Evolutionary conservation across 2,329 filamentous ascomycete genomes (phyloP).

Genomic region (Neofusicoccum cordaticola): DNA sequence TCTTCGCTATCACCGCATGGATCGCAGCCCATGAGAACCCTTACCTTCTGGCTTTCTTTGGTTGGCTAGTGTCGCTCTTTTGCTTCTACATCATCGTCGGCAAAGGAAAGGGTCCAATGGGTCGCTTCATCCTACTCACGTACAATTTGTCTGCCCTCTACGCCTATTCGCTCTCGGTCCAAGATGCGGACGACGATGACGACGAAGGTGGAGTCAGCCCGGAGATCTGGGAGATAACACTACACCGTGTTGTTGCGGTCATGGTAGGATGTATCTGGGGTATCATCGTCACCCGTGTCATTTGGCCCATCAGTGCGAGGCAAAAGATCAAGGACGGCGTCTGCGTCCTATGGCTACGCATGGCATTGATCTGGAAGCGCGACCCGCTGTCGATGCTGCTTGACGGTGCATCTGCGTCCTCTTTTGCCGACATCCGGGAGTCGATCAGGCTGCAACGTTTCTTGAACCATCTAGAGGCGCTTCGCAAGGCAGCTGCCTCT

Average conservation of each 20-base stretch:
- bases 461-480: slow-evolving; percentile 66
- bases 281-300: slow-evolving; percentile 78
- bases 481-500: slow-evolving; percentile 69
- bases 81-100: slow-evolving; percentile 90
- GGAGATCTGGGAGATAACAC: slow-evolving; percentile 80
- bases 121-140: slow-evolving; percentile 88
- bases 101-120: slow-evolving; percentile 80
- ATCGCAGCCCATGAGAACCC: slow-evolving; percentile 70
- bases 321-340: slow-evolving; percentile 85
- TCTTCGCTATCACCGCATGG: slow-evolving; percentile 76
- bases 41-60: slow-evolving; percentile 72
- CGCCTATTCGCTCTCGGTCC: slow-evolving; percentile 81
- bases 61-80: slow-evolving; percentile 75
- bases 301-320: slow-evolving; percentile 92
- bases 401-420: slow-evolving; percentile 34
- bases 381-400: slow-evolving; percentile 76
- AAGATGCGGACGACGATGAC: slow-evolving; percentile 74
- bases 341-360: slow-evolving; percentile 86
- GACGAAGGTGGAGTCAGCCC: slow-evolving; percentile 84
- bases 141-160: slow-evolving; percentile 96
- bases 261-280: slow-evolving; percentile 88
- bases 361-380: slow-evolving; percentile 94
- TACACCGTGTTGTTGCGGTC: slow-evolving; percentile 84
- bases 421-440: slow-evolving; percentile 85
- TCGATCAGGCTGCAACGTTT: slow-evolving; percentile 85